Percentiles rank a stretch among this genome's conserved stretches.
Evolutionary conservation across 116 monocot genomes (phyloP).

Genomic region (Cymodocea nodosa): DNA sequence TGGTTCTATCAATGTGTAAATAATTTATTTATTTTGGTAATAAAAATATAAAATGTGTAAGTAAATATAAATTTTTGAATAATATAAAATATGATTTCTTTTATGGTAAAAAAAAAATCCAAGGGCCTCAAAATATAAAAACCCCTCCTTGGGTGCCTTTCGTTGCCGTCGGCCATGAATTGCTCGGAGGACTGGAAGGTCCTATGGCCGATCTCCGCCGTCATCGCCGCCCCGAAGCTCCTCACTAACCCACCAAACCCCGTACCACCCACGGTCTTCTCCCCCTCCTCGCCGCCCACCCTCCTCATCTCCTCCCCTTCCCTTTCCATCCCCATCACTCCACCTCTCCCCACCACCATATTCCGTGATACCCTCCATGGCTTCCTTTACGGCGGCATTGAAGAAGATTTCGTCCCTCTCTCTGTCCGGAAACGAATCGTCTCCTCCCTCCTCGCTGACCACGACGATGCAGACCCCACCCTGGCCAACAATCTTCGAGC

Average conservation of each 20-base stretch:
- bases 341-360: constrained; percentile 3
- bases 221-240: constrained; percentile 39
- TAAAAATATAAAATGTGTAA: no score
- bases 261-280: constrained; percentile 10
- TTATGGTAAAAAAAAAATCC: no score
- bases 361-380: constrained; percentile 4
- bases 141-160: no score
- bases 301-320: constrained; percentile 18
- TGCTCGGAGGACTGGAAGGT: constrained; percentile 53
- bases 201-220: constrained; percentile 40
- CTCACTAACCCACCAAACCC: constrained; percentile 6
- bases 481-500: constrained; percentile 20
- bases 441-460: constrained; percentile 5
- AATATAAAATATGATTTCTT: no score
- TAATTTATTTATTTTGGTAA: no score
- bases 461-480: neutral
- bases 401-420: constrained; percentile 12
- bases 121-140: no score
- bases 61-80: no score
- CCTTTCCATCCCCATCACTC: constrained; percentile 10
- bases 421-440: constrained; percentile 5
- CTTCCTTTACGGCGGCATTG: constrained; percentile 9
- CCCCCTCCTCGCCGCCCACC: constrained; percentile 11
- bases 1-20: no score
- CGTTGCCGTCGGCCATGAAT: constrained; percentile 28